Evolutionary conservation across 805 yeast genomes (phyloP).

Genomic region (Limtongia smithiae): DNA sequence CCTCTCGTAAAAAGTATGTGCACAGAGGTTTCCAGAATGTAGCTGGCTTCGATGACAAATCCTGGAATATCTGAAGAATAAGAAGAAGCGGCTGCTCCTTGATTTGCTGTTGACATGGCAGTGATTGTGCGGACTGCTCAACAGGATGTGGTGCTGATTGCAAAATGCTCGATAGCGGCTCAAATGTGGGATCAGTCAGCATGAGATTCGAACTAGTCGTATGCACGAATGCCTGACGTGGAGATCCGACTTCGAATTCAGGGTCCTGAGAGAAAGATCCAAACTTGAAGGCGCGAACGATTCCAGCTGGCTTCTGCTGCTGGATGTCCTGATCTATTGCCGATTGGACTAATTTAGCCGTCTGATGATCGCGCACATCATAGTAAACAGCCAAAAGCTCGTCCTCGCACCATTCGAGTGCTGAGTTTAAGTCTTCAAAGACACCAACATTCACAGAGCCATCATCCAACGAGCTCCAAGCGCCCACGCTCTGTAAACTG

Average conservation of each 20-base stretch:
- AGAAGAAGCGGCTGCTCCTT: constrained; percentile 56
- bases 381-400: constrained; percentile 68
- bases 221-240: constrained; percentile 15
- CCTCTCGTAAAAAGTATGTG: constrained; percentile 52
- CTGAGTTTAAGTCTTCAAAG: constrained; percentile 76
- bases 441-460: constrained; percentile 48
- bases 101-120: neutral
- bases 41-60: constrained; percentile 48
- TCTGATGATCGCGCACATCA: constrained; percentile 35
- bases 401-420: constrained; percentile 96
- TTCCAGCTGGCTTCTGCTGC: neutral
- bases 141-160: too few species aligned
- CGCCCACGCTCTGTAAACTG: constrained; percentile 78
- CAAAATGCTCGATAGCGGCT: neutral
- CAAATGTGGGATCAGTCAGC: constrained; percentile 20
- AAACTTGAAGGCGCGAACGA: neutral
- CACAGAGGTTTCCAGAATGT: constrained; percentile 64
- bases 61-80: constrained; percentile 61
- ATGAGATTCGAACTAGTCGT: constrained; percentile 11
- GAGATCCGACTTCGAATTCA: constrained; percentile 4
- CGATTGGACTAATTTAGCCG: constrained; percentile 5
- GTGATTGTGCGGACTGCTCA: neutral
- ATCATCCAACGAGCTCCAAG: constrained; percentile 53
- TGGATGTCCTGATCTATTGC: neutral
- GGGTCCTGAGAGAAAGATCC: neutral